Evolutionary conservation across 78 protist species (phyloP).

Genomic region (Dictyostelium citrinum): DNA sequence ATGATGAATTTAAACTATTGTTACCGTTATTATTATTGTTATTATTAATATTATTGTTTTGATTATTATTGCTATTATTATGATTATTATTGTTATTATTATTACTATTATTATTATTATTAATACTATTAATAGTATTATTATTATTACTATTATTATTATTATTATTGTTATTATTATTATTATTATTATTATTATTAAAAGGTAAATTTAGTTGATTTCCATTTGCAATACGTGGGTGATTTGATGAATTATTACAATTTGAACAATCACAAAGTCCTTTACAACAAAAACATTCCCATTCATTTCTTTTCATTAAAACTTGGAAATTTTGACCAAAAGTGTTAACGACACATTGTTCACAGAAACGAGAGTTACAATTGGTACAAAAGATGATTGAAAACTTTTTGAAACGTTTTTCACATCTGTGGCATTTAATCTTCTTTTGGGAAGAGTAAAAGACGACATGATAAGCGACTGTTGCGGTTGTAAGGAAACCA

Average conservation of each 20-base stretch:
- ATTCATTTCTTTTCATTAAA: constrained; percentile 15
- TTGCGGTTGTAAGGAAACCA: constrained; percentile 65
- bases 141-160: neutral
- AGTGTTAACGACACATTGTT: neutral
- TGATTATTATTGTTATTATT: neutral
- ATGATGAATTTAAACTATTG: no score
- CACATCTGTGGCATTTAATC: constrained; percentile 44
- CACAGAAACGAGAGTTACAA: constrained; percentile 38
- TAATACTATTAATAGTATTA: neutral
- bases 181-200: constrained; percentile 16
- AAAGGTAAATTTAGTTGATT: neutral
- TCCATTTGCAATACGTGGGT: neutral
- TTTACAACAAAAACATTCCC: constrained; percentile 56
- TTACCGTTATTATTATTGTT: neutral
- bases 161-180: neutral
- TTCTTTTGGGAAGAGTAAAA: constrained; percentile 22
- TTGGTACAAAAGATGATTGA: constrained; percentile 15
- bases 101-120: neutral
- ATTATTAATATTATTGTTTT: neutral
- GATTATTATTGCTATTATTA: neutral
- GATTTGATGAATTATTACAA: neutral
- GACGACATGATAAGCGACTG: constrained; percentile 52
- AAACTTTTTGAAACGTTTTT: neutral
- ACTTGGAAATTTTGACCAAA: neutral
- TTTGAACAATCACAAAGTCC: constrained; percentile 23